Percentiles rank a stretch among this genome's conserved stretches.
These are phyloP conservation scores for Penicillium parvum DNA, from an alignment of 495 filamentous ascomycete genomes.

Conservation along the genomic window DNA sequence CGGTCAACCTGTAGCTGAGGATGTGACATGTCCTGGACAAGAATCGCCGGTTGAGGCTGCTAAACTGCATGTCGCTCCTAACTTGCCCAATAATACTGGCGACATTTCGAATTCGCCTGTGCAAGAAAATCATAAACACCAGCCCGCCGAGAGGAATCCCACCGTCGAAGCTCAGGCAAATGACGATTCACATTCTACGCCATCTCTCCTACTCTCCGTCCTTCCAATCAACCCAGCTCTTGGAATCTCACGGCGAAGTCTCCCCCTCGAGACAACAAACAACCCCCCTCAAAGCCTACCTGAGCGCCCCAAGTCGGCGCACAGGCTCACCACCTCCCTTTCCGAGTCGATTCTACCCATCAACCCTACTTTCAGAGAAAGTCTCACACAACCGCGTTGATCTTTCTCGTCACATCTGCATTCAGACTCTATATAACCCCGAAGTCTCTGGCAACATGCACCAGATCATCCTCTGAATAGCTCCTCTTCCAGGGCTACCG, in stretches of 20 bases:
- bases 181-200: neutral
- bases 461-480: slow-evolving; percentile 18
- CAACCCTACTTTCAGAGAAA: slow-evolving; percentile 29
- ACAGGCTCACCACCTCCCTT: slow-evolving; percentile 14
- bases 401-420: slow-evolving; percentile 3
- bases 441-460: slow-evolving; percentile 3
- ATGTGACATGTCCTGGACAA: too few species aligned
- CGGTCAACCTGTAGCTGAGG: neutral
- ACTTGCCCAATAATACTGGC: too few species aligned
- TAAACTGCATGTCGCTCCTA: too few species aligned
- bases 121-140: too few species aligned
- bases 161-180: neutral
- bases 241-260: slow-evolving; percentile 3
- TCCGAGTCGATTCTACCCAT: slow-evolving; percentile 34
- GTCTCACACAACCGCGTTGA: slow-evolving; percentile 7
- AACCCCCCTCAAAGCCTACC: neutral
- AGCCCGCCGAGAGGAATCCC: neutral
- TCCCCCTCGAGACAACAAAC: neutral
- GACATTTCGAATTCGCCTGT: too few species aligned
- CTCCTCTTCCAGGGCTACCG: slow-evolving; percentile 15
- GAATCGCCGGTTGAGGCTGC: too few species aligned
- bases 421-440: slow-evolving; percentile 2
- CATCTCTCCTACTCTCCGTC: slow-evolving; percentile 16
- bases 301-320: neutral
- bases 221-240: slow-evolving; percentile 21